Base-by-base conservation (phyloP, 2,329 filamentous ascomycete genomes). In the Stachybotrys elegans region DNA sequence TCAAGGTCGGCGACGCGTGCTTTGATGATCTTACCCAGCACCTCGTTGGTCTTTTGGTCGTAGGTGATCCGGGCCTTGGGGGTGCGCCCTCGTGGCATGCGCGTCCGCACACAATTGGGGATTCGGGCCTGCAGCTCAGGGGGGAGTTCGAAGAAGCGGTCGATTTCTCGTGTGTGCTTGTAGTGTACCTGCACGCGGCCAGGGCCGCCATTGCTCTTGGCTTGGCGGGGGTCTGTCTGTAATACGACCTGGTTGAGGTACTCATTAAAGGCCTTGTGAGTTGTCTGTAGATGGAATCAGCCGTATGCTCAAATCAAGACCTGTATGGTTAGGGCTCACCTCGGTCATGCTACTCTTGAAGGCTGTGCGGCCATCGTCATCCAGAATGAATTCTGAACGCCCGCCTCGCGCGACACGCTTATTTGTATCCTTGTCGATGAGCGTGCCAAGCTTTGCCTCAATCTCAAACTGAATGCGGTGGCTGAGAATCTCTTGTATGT, bases 271-370 rank as follows among this genome's bases (percentile, higher is more conserved):
- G 71, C 71, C 56, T 84, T 84, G 67, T 97, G 92, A 69, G 96
- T 89, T 31, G 68, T 67, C 87, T 92, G 42, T 4, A 35, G 3
- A 44, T 12, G 9, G 14, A n/a, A n/a, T n/a, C n/a, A n/a, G n/a
- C n/a, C n/a, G n/a, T n/a, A n/a, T n/a, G n/a, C n/a, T n/a, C n/a
- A n/a, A n/a, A n/a, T n/a, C n/a, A n/a, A n/a, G n/a, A n/a, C n/a
- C n/a, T n/a, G n/a, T n/a, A n/a, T n/a, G n/a, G n/a, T n/a, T n/a
- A n/a, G n/a, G 7, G 66, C 78, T 64, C 70, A 93, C 88, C 70
- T 90, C 81, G 5, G 86, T 91, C 92, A 97, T 96, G 49, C 83
- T 88, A 59, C 90, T 96, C 55, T 83, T 81, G 57, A 97, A 98
- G 0, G 75, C 76, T 22, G 86, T 73, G 36, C 79, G 75, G 23